Percentiles rank a stretch among this genome's conserved stretches.
Conservation (phyloP, 129 eudicot genomes). For the Kitagawia praeruptora region DNA sequence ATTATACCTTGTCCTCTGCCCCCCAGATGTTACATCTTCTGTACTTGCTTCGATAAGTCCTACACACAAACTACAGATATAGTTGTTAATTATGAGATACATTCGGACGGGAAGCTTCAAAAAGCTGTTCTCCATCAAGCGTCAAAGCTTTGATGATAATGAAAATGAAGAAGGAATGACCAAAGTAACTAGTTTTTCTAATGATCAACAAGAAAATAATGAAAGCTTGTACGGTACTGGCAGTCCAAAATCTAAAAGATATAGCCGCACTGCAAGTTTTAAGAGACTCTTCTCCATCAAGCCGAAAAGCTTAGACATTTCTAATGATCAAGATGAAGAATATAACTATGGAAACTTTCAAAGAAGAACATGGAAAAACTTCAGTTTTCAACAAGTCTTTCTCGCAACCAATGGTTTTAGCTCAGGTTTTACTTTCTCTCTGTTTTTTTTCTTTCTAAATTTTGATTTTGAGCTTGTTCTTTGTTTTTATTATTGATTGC, state of each 20-base stretch:
- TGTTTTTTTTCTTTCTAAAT: too few relatives aligned
- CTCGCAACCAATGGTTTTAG: slow-evolving; percentile 73
- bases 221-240: neutral
- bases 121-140: slow-evolving; percentile 66
- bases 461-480: neutral
- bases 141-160: slow-evolving; percentile 34
- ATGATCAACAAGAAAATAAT: neutral
- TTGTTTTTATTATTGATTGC: neutral
- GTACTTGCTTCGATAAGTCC: neutral
- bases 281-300: slow-evolving; percentile 75
- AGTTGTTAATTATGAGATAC: slow-evolving; percentile 53
- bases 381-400: slow-evolving; percentile 69
- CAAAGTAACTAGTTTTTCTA: neutral
- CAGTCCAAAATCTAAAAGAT: slow-evolving; percentile 40
- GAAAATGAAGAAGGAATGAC: neutral
- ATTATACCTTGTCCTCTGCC: neutral
- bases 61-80: neutral
- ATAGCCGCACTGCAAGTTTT: slow-evolving; percentile 69
- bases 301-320: slow-evolving; percentile 44
- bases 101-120: slow-evolving; percentile 79
- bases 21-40: neutral
- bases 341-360: slow-evolving; percentile 21
- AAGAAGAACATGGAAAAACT: slow-evolving; percentile 83
- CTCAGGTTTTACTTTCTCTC: slow-evolving; percentile 48
- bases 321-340: slow-evolving; percentile 14